Conservation (phyloP, 2,329 filamentous ascomycete species). For the Neofusicoccum umdonicola region DNA sequence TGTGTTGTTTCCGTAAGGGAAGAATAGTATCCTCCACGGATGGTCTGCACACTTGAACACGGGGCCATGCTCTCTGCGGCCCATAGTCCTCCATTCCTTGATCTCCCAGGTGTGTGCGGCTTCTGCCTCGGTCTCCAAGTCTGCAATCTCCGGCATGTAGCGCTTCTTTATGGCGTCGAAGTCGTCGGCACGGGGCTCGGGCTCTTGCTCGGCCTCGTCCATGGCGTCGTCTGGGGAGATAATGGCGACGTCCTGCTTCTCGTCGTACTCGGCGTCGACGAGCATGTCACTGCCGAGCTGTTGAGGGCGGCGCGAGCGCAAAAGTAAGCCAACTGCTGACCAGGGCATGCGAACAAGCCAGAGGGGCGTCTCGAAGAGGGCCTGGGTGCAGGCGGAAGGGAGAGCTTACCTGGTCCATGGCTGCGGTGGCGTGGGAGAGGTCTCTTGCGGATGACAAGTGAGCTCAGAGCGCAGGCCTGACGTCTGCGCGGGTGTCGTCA, state of each 20-base stretch:
- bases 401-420: slow-evolving; percentile 40
- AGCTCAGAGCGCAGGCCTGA: neutral
- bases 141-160: slow-evolving; percentile 72
- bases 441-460: slow-evolving; percentile 7
- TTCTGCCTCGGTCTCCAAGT: slow-evolving; percentile 77
- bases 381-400: slow-evolving; percentile 19
- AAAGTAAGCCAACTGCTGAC: slow-evolving; percentile 10
- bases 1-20: slow-evolving; percentile 91
- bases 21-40: slow-evolving; percentile 95
- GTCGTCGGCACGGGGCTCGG: slow-evolving; percentile 57
- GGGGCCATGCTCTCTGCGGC: slow-evolving; percentile 82
- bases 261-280: slow-evolving; percentile 61
- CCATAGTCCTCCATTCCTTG: slow-evolving; percentile 72
- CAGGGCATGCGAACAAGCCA: neutral
- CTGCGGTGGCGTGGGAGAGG: slow-evolving; percentile 20
- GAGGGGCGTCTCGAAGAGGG: slow-evolving; percentile 10
- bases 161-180: slow-evolving; percentile 81
- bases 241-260: slow-evolving; percentile 61
- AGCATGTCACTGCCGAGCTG: slow-evolving; percentile 63
- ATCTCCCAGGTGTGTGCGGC: slow-evolving; percentile 82
- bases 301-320: slow-evolving; percentile 17
- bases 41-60: slow-evolving; percentile 80
- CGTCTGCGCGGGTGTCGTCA: slow-evolving; percentile 7
- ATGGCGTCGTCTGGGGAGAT: slow-evolving; percentile 61
- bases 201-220: slow-evolving; percentile 53